Evolutionary conservation across 345 rosid species (phyloP).

Genomic region (Limnanthes douglasii): DNA sequence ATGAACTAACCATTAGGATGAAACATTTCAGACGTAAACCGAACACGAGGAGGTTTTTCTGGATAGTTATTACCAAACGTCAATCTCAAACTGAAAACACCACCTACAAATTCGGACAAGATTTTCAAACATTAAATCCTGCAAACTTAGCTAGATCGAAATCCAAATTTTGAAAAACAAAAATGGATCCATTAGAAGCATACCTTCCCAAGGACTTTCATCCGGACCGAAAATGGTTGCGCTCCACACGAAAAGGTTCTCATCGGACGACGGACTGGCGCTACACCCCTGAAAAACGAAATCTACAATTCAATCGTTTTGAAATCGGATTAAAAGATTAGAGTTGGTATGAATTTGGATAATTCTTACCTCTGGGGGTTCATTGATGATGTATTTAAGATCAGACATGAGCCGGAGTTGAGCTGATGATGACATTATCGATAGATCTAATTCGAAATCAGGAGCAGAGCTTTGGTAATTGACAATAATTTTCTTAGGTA

Average conservation of each 20-base stretch:
- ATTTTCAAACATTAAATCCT: background rate
- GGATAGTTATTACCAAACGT: conserved; percentile 7
- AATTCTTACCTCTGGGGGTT: conserved; percentile 2
- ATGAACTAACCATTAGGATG: conserved; percentile 9
- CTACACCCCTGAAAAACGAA: conserved; percentile 2
- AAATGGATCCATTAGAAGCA: background rate
- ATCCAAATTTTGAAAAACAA: background rate
- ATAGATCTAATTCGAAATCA: background rate
- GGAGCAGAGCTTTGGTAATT: too few relatives aligned
- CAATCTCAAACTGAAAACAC: conserved; percentile 7
- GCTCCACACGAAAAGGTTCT: conserved; percentile 2
- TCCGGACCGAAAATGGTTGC: conserved; percentile 4
- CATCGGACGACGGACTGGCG: conserved; percentile 7
- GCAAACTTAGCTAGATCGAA: background rate
- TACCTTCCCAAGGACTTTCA: conserved; percentile 10
- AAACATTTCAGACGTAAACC: conserved; percentile 6
- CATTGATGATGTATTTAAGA: conserved; percentile 6
- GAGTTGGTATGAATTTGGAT: background rate
- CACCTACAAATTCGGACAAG: too few relatives aligned
- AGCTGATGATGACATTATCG: conserved; percentile 2
- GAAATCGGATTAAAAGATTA: background rate
- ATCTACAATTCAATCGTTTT: too few relatives aligned
- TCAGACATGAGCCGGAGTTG: conserved; percentile 8
- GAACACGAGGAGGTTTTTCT: conserved; percentile 3
- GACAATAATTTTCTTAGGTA: background rate